Percentiles rank a stretch among this genome's conserved stretches.
phyloP scores from a whole-genome alignment of 768 basidiomycete genomes.

The Kwoniella bestiolae region DNA sequence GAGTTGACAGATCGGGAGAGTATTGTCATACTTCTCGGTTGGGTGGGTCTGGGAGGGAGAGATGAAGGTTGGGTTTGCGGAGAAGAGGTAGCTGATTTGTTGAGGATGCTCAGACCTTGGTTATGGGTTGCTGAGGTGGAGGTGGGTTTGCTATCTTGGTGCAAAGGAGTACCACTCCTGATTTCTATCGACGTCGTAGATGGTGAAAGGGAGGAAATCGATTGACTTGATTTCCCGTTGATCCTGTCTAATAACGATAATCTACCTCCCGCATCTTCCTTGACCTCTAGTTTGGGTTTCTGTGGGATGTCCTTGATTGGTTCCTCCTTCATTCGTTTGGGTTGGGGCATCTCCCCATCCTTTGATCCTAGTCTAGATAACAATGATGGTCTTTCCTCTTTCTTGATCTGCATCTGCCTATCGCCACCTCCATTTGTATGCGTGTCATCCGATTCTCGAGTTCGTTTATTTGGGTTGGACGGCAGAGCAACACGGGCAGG shows the following conservation, averaged over 20 bases:
- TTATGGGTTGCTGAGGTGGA: neutral
- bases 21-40: neutral
- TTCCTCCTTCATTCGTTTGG: constrained; percentile 13
- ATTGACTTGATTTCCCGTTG: constrained; percentile 13
- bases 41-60: neutral
- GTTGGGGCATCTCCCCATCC: constrained; percentile 1
- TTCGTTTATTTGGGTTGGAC: neutral
- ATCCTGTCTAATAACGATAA: constrained; percentile 14
- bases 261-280: neutral
- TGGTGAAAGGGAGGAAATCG: constrained; percentile 1
- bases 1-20: constrained; percentile 5
- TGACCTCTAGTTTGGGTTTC: neutral
- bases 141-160: neutral
- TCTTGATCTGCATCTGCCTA: neutral
- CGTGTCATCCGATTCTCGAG: neutral
- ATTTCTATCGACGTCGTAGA: neutral
- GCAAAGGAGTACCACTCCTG: neutral
- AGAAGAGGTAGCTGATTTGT: constrained; percentile 1
- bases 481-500: neutral
- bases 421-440: neutral
- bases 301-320: too few relatives aligned
- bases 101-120: constrained; percentile 13
- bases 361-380: constrained; percentile 17
- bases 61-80: neutral
- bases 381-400: constrained; percentile 7